Base-by-base conservation (phyloP, 306 rosid species). In the Prunus kanzakura region DNA sequence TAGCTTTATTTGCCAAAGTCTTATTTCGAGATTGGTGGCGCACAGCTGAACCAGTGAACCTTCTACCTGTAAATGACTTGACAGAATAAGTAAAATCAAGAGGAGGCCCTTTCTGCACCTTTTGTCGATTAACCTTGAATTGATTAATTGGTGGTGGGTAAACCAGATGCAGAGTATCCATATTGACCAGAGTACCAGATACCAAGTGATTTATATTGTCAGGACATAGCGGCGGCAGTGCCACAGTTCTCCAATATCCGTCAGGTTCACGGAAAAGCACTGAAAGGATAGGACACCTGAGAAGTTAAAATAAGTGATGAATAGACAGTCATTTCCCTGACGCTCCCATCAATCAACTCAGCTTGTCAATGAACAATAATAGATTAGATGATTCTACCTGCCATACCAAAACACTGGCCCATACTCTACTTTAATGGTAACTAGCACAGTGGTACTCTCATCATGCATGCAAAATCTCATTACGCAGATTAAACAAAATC, bases 151-250 rank as follows among this genome's bases (percentile, higher is more conserved):
- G 87, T 38, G 85, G 86, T 41, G 86, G 87, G 69, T 65, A 83
- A 84, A 86, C 85, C 75, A 86, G 84, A 73, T 85, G 93, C 71
- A 87, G 70, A 66, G 86, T 82, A 49, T 89, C 91, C 91, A 86
- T 88, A 78, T 79, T 76, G 49, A 77, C 75, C 43, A 77, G 83
- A 61, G 87, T 49, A 65, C 76, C 80, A 72, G 82, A 80, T 64
- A 72, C 64, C 52, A 67, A 50, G 29, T 35, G 63, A 79, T 73
- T 82, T 70, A 76, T 54, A 75, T 80, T 86, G 51, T 77, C 79
- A 35, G 41, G 73, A 74, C 49, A 66, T 81, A 67, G 86, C 73
- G 77, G 64, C 22, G 95, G 91, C 61, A 79, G 19, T 67, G 93
- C 86, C 64, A 79, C 69, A 84, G 82, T 81, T 84, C 83, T 86